These are phyloP conservation scores for Hypericum perforatum DNA, from an alignment of 345 rosid species.

Conservation along the genomic window DNA sequence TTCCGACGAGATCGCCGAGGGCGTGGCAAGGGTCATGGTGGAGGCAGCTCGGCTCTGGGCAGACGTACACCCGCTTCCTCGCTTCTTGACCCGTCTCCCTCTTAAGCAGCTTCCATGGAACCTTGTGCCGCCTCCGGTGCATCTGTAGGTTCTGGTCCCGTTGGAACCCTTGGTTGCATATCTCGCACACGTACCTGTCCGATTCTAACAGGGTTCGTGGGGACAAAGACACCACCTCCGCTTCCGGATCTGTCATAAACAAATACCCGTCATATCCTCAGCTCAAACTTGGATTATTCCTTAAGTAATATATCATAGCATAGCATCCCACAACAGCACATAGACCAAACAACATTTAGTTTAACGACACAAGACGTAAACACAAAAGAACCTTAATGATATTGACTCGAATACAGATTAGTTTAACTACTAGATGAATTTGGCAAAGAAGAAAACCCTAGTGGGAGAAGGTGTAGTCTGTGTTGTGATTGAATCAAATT, in stretches of 20 bases:
- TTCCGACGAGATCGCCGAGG: constrained; percentile 77
- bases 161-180: constrained; percentile 87
- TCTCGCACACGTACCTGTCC: constrained; percentile 75
- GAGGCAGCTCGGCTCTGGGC: constrained; percentile 69
- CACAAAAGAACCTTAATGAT: no score
- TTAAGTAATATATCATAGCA: not conserved
- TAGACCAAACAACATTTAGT: no score
- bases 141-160: constrained; percentile 84
- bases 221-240: constrained; percentile 73
- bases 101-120: constrained; percentile 77
- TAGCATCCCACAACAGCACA: not conserved
- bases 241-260: constrained; percentile 58
- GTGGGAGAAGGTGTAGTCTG: no score
- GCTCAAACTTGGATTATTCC: no score
- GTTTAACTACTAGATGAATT: not conserved
- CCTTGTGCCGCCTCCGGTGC: constrained; percentile 80
- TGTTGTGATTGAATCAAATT: not conserved
- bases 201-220: constrained; percentile 69
- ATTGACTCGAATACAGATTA: no score
- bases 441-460: not conserved
- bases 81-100: constrained; percentile 50
- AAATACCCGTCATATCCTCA: no score
- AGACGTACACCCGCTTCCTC: constrained; percentile 68
- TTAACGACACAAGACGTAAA: no score
- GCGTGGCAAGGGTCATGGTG: constrained; percentile 87